Conservation (phyloP, 495 filamentous ascomycete genomes). For the Penicillium bovifimosum region DNA sequence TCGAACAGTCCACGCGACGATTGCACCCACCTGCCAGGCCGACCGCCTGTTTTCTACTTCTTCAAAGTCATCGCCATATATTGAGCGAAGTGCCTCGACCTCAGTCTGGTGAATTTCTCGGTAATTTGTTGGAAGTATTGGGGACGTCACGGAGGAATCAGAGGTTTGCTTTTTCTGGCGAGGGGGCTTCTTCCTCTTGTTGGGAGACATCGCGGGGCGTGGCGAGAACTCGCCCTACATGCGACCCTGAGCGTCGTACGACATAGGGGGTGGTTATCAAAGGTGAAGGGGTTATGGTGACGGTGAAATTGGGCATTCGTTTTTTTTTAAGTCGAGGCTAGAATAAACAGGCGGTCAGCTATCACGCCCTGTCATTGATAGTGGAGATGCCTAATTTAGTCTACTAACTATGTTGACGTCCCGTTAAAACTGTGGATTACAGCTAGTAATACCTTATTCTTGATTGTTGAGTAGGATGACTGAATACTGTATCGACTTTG, state of each 20-base stretch:
- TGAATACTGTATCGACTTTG: neutral
- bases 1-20: neutral
- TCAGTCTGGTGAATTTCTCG: conserved; percentile 82
- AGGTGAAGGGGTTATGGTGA: conserved; percentile 2
- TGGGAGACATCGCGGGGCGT: conserved; percentile 48
- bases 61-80: conserved; percentile 87
- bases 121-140: conserved; percentile 57
- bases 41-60: conserved; percentile 63
- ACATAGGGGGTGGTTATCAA: conserved; percentile 11
- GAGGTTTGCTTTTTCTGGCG: conserved; percentile 31
- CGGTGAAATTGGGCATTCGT: conserved; percentile 3
- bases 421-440: neutral
- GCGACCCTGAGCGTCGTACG: conserved; percentile 14
- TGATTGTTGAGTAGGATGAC: neutral
- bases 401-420: conserved; percentile 12
- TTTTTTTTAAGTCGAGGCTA: conserved; percentile 8
- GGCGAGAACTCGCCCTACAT: conserved; percentile 32
- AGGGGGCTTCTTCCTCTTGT: conserved; percentile 39
- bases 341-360: conserved; percentile 26
- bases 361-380: conserved; percentile 13
- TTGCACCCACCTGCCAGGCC: conserved; percentile 73
- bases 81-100: conserved; percentile 77
- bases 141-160: conserved; percentile 26
- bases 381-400: conserved; percentile 8
- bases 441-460: neutral